Base-by-base conservation (phyloP, 2,329 filamentous ascomycete species). In the Huntiella savannae region DNA sequence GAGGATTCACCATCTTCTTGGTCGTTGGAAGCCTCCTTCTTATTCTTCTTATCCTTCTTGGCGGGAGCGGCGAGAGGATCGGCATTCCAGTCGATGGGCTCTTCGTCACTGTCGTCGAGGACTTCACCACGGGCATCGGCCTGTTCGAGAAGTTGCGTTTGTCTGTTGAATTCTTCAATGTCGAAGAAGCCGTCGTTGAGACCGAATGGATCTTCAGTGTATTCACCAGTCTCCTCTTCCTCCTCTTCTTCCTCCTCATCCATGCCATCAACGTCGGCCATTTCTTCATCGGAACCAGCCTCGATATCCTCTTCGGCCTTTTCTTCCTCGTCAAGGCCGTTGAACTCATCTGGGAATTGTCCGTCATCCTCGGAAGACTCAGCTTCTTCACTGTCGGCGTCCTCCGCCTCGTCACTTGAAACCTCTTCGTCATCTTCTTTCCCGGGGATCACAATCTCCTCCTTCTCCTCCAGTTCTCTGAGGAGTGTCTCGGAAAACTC, bases 161-260 rank as follows among this genome's bases (percentile, higher is more conserved):
- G 83, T 58, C 80, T 84, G 68, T 98, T 98, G 71, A 98, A 98
- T 50, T 92, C 78, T 56, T 96, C 87, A 55, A 98, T 88, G 12
- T 85, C 93, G 64, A 98, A 98, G 65, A 98, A 98, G 4, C 86
- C 88, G 57, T 98, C 91, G 56, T 98, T 96, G 32, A 98, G 73
- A 5, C 86, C 85, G 57, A 91, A 71, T 3, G 77, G 77, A 56
- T 96, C 86, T 54, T 78, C 69, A 6, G 76, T 64, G 50, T 79
- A 79, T 1, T 63, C 60, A 1, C 64, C 67, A 2, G 70, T 68
- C 1, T 70, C 67, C 0, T 66, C 66, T 0, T 62, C 59, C 1
- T 64, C 63, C 1, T 66, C 63, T 1, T 61, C 62, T 3, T 65
- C 61, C 0, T 63, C 59, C 3, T 62, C 62, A 1, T 62, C 59